Conservation (phyloP, 768 basidiomycete genomes). For the Cystofilobasidium macerans region DNA sequence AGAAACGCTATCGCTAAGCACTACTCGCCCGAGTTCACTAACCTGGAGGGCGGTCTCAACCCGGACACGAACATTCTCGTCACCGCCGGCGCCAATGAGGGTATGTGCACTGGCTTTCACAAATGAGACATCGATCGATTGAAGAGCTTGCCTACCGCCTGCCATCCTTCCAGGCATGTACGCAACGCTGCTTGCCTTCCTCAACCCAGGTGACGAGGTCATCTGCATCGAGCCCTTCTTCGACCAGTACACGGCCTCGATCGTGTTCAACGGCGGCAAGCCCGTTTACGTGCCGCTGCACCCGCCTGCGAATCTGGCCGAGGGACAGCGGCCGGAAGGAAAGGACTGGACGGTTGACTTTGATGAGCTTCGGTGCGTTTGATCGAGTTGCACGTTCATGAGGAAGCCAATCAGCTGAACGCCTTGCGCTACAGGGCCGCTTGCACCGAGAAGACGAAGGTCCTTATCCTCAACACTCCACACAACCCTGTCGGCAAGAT, state of each 20-base stretch:
- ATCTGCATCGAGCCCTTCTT: conserved; percentile 99
- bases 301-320: conserved; percentile 54
- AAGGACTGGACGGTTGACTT: conserved; percentile 83
- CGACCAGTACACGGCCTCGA: conserved; percentile 56
- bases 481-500: conserved; percentile 94
- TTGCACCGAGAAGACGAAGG: conserved; percentile 79
- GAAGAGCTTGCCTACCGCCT: not conserved
- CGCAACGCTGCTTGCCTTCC: conserved; percentile 80
- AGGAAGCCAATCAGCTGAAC: too few relatives aligned
- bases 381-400: too few relatives aligned
- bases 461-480: conserved; percentile 80
- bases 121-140: too few relatives aligned
- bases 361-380: conserved; percentile 77
- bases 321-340: conserved; percentile 43
- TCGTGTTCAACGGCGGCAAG: conserved; percentile 84
- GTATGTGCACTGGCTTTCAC: conserved; percentile 40
- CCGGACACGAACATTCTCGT: conserved; percentile 81
- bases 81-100: conserved; percentile 95
- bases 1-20: conserved; percentile 74
- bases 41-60: conserved; percentile 48
- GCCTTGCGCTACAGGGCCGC: conserved; percentile 44
- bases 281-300: conserved; percentile 93
- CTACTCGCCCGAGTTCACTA: conserved; percentile 54
- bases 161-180: conserved; percentile 59
- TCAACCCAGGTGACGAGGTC: conserved; percentile 87